Base-by-base conservation (phyloP, 345 rosid genomes). In the Barbarea vulgaris region DNA sequence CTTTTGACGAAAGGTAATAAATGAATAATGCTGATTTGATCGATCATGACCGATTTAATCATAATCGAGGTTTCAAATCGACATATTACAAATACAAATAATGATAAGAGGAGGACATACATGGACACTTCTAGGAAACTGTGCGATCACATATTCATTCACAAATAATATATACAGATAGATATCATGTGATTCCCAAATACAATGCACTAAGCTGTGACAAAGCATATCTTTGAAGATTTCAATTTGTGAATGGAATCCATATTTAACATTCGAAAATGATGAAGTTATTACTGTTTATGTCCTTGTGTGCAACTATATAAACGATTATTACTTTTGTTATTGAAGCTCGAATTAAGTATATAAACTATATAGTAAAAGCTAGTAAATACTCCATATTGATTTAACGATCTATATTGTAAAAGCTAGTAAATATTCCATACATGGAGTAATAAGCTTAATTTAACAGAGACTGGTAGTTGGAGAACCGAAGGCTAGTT, bases 191-290 rank as follows among this genome's bases (percentile, higher is more conserved):
- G 46, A 47, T 46, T 33, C 57, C 57, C 39, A 46, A 47, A 56
- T 65, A 56, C 72, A 56, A 34, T 47, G 41, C 28, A 34, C 57
- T 56, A 56, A 34, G 19, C 5, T 52, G 36, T 3, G 68, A 75
- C 73, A 67, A 10, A 65, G 19, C 73, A 75, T 58, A 75, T 75
- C 53, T 75, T 67, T 13, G 36, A 59, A 60, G 74, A 75, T 75
- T 36, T 39, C 7, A 67, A 59, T 3, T 24, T 24, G 51, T 39
- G 56, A 59, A 37, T 30, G 28, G 10, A 50, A 68, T 68, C 28
- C 10, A 44, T 28, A 36, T 67, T 22, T 54, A 14, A 57, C 41
- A 58, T 34, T 57, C 51, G 18, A 63, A 18, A 52, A 19, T 28
- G 7, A 17, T 27, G 75, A 60, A 58, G 24, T 59, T 71, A 3